Evolutionary conservation across 768 basidiomycete genomes (phyloP), one percentile per base, ranked within the genome.

Genomic region (Suillus subluteus): DNA sequence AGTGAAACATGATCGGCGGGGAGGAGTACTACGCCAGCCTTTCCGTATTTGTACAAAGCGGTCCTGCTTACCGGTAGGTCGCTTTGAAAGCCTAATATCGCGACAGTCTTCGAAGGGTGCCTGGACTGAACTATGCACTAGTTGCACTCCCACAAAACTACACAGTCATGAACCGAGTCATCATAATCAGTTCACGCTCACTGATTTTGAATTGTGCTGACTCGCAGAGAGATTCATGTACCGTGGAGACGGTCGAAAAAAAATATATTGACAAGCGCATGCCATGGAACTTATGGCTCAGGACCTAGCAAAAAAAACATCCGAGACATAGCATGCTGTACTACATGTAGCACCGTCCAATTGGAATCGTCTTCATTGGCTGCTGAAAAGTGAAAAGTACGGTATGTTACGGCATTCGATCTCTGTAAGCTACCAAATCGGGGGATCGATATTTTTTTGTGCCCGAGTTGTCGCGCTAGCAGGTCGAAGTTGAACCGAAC

Each of bases 1-100:
- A 72, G 68, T 82, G 82, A 85, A 82, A 84, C 83, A 82, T 81
- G 82, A 84, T 84, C 84, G 82, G 78, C 73, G 76, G 69, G 69
- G 68, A 69, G 65, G 70, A 69, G 58, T 59, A 56, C 35, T 35
- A 35, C 35, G 61, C 63, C 35, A 54, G 61, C 66, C 52, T 68
- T 74, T 71, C 80, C 78, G 48, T 35, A 81, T 81, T 75, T 79
- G 81, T 79, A 65, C 41, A 80, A 62, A 69, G 44, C 61, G 80
- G 71, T 68, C 85, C 85, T 68, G 67, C 32, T 2, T 16, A 71
- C 44, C 65, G 86, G 85, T 84, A 83, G 56, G 65, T 61, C 9
- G 66, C 52, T 35, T 35, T 35, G 6, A 59, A 69, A 79, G 75
- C 64, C 68, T 79, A 79, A 69, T 75, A 71, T 61, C 46, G 62